These are phyloP conservation scores for Rhodotorula taiwanensis DNA, from an alignment of 768 basidiomycete genomes.

Conservation along the genomic window DNA sequence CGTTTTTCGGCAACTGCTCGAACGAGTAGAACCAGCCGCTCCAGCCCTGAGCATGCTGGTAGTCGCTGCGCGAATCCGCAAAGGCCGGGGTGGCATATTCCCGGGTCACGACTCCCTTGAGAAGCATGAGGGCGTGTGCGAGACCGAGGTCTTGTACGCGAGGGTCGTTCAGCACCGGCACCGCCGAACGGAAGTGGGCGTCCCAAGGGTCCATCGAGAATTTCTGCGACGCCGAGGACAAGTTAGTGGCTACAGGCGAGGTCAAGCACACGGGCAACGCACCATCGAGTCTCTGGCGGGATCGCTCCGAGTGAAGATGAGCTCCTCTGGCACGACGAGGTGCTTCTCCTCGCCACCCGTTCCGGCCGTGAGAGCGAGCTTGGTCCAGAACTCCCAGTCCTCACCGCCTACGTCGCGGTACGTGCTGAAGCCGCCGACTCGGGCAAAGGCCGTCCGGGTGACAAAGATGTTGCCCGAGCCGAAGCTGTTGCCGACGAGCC, in stretches of 20 bases:
- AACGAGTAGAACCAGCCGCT: conserved; percentile 33
- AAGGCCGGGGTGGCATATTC: conserved; percentile 2
- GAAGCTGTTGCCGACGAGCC: conserved; percentile 31
- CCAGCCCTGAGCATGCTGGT: conserved; percentile 35
- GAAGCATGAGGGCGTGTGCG: conserved; percentile 27
- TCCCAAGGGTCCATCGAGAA: conserved; percentile 37
- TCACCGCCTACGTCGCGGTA: conserved; percentile 34
- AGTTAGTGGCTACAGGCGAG: not conserved
- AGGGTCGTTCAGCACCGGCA: conserved; percentile 28
- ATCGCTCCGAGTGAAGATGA: conserved; percentile 29
- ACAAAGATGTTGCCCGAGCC: conserved; percentile 36
- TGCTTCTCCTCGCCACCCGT: conserved; percentile 4
- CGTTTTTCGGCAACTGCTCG: not conserved
- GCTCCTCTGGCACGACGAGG: conserved; percentile 26
- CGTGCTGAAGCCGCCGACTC: conserved; percentile 29
- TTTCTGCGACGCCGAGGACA: conserved; percentile 9
- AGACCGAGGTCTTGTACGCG: conserved; percentile 28
- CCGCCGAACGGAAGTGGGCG: conserved; percentile 28
- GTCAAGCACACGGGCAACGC: not conserved
- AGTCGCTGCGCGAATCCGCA: conserved; percentile 28
- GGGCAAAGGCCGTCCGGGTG: conserved; percentile 12
- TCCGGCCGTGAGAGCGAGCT: conserved; percentile 9
- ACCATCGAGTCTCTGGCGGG: conserved; percentile 31
- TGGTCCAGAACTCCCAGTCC: conserved; percentile 35
- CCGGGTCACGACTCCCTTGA: conserved; percentile 23